Evolutionary conservation across 306 rosid genomes (phyloP).

Genomic region (Castanopsis chinensis): DNA sequence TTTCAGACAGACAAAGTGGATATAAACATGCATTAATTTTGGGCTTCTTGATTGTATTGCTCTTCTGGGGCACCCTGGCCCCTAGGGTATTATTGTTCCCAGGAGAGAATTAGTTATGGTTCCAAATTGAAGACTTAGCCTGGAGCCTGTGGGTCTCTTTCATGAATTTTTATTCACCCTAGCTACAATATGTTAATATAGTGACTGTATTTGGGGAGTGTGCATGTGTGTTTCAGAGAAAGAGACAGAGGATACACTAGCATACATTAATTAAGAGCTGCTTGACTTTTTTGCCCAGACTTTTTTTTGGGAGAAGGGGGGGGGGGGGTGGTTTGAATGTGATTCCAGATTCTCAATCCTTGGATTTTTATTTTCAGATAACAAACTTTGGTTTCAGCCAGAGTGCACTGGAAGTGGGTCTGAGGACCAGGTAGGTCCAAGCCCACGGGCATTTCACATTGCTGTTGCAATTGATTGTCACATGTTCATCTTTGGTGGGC

Average conservation of each 20-base stretch:
- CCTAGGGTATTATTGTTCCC: too few relatives aligned
- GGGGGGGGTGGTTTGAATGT: neutral
- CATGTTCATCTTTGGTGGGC: constrained; percentile 97
- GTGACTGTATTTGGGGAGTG: neutral
- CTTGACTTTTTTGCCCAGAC: neutral
- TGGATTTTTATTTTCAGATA: constrained; percentile 48
- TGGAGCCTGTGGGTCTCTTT: neutral
- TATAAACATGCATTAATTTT: too few relatives aligned
- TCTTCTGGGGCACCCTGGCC: too few relatives aligned
- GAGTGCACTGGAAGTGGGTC: constrained; percentile 88
- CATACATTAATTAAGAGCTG: too few relatives aligned
- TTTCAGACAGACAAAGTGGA: too few relatives aligned
- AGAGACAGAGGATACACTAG: neutral
- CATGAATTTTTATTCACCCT: neutral
- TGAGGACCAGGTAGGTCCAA: constrained; percentile 80
- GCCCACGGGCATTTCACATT: constrained; percentile 87
- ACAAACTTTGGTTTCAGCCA: constrained; percentile 79
- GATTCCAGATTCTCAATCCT: constrained; percentile 6
- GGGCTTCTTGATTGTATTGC: too few relatives aligned
- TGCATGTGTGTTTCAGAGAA: neutral
- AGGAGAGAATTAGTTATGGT: too few relatives aligned
- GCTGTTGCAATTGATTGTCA: constrained; percentile 93
- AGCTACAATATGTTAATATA: neutral
- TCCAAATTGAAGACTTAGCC: too few relatives aligned
- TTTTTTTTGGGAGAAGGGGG: too few relatives aligned